Evolutionary conservation across 768 basidiomycete genomes (phyloP).

Genomic region (Xerocomus brunneocitrinus): DNA sequence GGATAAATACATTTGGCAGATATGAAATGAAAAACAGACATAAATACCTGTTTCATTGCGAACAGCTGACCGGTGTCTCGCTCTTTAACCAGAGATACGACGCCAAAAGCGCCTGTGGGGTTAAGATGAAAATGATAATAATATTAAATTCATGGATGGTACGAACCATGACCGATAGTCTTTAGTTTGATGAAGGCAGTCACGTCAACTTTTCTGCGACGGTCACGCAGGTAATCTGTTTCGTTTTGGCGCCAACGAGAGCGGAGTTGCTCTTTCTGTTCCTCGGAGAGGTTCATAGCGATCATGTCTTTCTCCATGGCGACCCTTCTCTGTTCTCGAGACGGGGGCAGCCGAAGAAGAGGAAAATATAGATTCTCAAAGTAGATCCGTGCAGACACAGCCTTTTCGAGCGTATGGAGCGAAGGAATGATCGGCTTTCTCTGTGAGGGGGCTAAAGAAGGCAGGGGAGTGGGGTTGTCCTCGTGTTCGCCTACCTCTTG

Average conservation of each 20-base stretch:
- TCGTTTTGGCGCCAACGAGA: slow-evolving; percentile 83
- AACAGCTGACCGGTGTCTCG: slow-evolving; percentile 73
- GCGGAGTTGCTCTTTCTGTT: slow-evolving; percentile 68
- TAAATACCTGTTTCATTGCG: slow-evolving; percentile 91
- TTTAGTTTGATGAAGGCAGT: slow-evolving; percentile 86
- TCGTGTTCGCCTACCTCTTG: slow-evolving; percentile 62
- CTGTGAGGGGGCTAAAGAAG: slow-evolving; percentile 36
- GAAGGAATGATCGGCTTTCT: slow-evolving; percentile 74
- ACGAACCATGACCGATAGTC: slow-evolving; percentile 88
- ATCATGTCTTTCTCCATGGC: slow-evolving; percentile 89
- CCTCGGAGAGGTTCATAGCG: slow-evolving; percentile 62
- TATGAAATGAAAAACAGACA: slow-evolving; percentile 24
- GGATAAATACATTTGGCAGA: slow-evolving; percentile 23
- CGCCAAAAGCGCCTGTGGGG: slow-evolving; percentile 83
- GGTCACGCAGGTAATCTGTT: slow-evolving; percentile 83
- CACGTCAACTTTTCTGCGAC: slow-evolving; percentile 75
- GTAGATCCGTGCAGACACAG: slow-evolving; percentile 87
- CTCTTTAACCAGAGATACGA: slow-evolving; percentile 89
- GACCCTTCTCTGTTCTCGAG: slow-evolving; percentile 77
- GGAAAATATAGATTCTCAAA: slow-evolving; percentile 91
- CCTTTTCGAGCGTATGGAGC: slow-evolving; percentile 87
- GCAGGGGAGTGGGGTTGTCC: slow-evolving; percentile 33
- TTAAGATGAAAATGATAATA: slow-evolving; percentile 24
- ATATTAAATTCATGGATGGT: slow-evolving; percentile 25
- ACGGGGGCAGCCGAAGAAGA: slow-evolving; percentile 77